Evolutionary conservation across 768 basidiomycete species (phyloP), one percentile per base, ranked within the genome.

Genomic region (Boletus rubescentipes): DNA sequence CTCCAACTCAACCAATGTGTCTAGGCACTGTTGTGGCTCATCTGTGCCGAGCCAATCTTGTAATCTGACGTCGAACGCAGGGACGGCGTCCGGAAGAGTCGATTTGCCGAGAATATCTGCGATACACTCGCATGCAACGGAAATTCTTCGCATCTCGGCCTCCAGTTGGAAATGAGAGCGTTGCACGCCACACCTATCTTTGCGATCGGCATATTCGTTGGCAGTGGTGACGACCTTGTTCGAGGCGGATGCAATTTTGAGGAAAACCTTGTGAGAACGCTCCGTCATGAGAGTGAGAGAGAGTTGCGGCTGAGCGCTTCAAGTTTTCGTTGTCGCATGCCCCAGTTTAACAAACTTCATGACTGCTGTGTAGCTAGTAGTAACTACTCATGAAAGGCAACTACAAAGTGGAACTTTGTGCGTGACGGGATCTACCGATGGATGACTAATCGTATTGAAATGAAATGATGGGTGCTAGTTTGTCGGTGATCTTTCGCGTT

Each of bases 401-500:
- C n/a, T n/a, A n/a, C n/a, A n/a, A n/a, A n/a, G n/a, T n/a, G n/a
- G n/a, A 26, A 26, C 26, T 6, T 26, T 26, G 26, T 26, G 26
- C 26, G 26, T n/a, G n/a, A n/a, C 51, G 65, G 65, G 23, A 55
- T 49, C 9, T 57, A 41, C 64, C 65, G 54, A 40, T 5, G 6
- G 57, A 44, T 67, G 60, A 67, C 62, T 52, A 65, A 65, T 54
- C 12, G 0, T 3, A 16, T 26, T 20, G 53, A 29, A 57, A 53
- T 54, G 44, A 46, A 57, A 15, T 51, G 60, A 60, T 58, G 45
- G 44, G 36, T 39, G 44, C 16, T 16, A 16, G 49, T 45, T 34
- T 46, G 38, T 29, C 14, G 3, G 49, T 23, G 42, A 58, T 29
- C 32, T 37, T 39, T 51, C 31, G 55, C 48, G 53, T 45, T 30